Conservation (phyloP, 2,329 filamentous ascomycete genomes). For the Thielaviopsis euricoi region DNA sequence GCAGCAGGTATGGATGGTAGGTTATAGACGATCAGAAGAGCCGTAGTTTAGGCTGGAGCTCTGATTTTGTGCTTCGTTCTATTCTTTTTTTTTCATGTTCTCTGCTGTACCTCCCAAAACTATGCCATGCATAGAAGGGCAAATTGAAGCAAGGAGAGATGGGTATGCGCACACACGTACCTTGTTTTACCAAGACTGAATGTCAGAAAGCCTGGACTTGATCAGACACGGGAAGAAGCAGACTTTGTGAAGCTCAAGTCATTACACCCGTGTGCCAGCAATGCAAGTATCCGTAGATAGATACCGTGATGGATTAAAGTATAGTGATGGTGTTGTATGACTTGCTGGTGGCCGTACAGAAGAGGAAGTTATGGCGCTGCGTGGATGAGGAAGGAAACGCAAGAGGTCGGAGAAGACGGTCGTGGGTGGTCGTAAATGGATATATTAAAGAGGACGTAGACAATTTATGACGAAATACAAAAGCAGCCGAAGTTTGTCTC, state of each 20-base stretch:
- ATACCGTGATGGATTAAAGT: neutral
- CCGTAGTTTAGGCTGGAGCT: neutral
- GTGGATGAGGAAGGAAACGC: neutral
- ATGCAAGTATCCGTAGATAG: constrained; percentile 1
- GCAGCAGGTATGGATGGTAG: neutral
- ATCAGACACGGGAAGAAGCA: neutral
- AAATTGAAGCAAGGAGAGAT: neutral
- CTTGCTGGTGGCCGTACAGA: neutral
- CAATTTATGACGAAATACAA: neutral
- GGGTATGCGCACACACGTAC: neutral
- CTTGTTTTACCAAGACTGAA: neutral
- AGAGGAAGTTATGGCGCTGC: neutral
- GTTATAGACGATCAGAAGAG: neutral
- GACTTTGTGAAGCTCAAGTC: constrained; percentile 2
- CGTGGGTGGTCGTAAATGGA: neutral
- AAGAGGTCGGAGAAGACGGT: neutral
- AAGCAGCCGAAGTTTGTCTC: neutral
- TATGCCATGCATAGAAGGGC: neutral
- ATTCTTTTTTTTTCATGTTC: neutral
- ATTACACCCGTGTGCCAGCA: constrained; percentile 5
- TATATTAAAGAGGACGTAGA: neutral
- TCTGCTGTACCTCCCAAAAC: neutral
- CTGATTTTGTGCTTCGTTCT: neutral
- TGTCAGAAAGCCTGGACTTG: neutral
- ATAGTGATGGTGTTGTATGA: neutral